Base-by-base conservation (phyloP, 2,329 filamentous ascomycete species). In the Ophiocordyceps camponoti-floridani region DNA sequence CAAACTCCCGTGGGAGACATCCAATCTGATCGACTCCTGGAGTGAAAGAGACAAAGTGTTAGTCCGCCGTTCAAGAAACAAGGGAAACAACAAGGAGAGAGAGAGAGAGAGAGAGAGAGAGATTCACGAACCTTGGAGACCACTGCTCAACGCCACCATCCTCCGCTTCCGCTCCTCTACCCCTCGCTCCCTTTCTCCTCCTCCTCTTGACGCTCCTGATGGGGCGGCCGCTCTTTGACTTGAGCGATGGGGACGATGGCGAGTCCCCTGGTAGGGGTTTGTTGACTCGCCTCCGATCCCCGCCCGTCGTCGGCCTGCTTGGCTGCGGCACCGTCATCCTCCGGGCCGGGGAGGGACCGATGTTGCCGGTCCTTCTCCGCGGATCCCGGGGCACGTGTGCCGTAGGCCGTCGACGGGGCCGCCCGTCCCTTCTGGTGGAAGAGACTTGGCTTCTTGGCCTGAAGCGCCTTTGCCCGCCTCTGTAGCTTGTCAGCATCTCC, bases 271-370 rank as follows among this genome's bases (percentile, higher is more conserved):
- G 35, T 14, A 7, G 9, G 14, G 35, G 35, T 14, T 6, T 37
- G 14, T 23, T n/a, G n/a, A 6, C 35, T 9, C 35, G 5, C 14
- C 35, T 16, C 35, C 9, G 14, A 8, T 7, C n/a, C 35, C 35
- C 4, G 9, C 13, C n/a, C 35, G 35, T 37, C 35, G 14, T 16
- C 14, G 14, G 14, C 35, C 35, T 16, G n/a, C 6, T 1, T 16
- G 35, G n/a, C n/a, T n/a, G n/a, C 35, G 3, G 9, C 16, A n/a
- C 14, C 35, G 14, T 37, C 14, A 27, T 19, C 49, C 47, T 23
- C 48, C 47, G 37, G 51, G 46, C 10, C 35, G 33, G 42, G 45
- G 2, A 37, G 28, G 10, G 40, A 33, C n/a, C 40, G 16, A 12
- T 44, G 28, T 11, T 46, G 31, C 16, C 45, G 38, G 6, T 46